Evolutionary conservation across 2,329 filamentous ascomycete genomes (phyloP), one percentile per base, ranked within the genome.

Genomic region (Calonectria naviculata): DNA sequence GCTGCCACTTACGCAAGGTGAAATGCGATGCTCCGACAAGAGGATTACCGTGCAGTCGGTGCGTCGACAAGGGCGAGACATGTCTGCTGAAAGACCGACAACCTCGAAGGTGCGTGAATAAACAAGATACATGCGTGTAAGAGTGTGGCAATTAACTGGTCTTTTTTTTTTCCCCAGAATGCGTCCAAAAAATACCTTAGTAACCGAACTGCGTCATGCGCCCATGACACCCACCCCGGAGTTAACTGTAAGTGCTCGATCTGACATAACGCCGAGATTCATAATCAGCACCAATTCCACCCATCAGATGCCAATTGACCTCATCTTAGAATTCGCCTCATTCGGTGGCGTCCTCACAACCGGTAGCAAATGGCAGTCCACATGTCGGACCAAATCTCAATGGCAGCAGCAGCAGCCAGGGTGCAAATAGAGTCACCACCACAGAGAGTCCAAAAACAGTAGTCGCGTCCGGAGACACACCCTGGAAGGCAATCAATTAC

Each of bases 1-100:
- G 2, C n/a, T 67, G 65, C 44, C 65, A 67, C 41, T 41, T 41
- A n/a, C 65, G 65, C 52, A 67, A 67, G 29, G 65, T 67, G 10
- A 61, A 42, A 26, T 67, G 65, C 41, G 65, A 67, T 29, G 65
- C 65, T 3, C 31, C 65, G 17, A 61, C 65, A 17, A 67, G 31
- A 24, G 65, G 65, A 8, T 21, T 67, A 29, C 65, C 65, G 3
- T 67, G 65, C 42, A 67, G 38, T n/a, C 65, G 65, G 10, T 67
- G 65, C 28, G 5, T 24, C 9, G 65, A 67, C 31, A 60, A 56
- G 54, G 65, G 65, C 7, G 65, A 67, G 24, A 49, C 28, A 6
- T 67, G 65, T 36, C 15, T 60, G 6, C 44, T 67, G 38, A 60
- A 52, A 42, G 49, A 42, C 31, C 65, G 65, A 29, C 65, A 67